Percentiles rank a stretch among this genome's conserved stretches.
Conservation (phyloP, 2,329 filamentous ascomycete species). For the Penicillium sp. region DNA sequence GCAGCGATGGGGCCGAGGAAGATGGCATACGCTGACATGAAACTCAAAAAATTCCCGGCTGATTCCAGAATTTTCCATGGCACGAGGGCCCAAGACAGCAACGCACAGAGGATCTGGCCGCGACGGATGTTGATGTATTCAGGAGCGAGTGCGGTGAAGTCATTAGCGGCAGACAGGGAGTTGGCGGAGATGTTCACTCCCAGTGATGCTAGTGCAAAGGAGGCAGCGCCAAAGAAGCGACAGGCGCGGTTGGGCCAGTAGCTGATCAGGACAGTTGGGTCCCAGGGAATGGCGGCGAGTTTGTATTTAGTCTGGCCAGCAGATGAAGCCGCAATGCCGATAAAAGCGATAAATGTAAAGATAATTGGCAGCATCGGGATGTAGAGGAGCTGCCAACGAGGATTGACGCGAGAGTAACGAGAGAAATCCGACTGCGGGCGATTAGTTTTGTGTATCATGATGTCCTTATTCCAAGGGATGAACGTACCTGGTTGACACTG, state of each 20-base stretch:
- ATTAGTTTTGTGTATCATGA: background rate
- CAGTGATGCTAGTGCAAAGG: constrained; percentile 56
- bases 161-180: constrained; percentile 49
- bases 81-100: constrained; percentile 59
- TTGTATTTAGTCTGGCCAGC: constrained; percentile 40
- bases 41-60: constrained; percentile 59
- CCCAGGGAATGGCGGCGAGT: constrained; percentile 41
- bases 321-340: constrained; percentile 43
- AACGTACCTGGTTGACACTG: constrained; percentile 47
- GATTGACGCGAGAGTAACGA: constrained; percentile 49
- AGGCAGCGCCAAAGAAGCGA: constrained; percentile 52
- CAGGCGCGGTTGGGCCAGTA: constrained; percentile 41
- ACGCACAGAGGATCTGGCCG: constrained; percentile 54
- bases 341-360: constrained; percentile 54
- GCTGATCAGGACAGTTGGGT: constrained; percentile 43
- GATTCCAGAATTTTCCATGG: constrained; percentile 65
- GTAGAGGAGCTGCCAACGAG: constrained; percentile 52
- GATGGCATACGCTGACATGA: constrained; percentile 65
- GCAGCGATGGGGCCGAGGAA: constrained; percentile 64
- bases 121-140: constrained; percentile 56
- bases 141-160: constrained; percentile 56
- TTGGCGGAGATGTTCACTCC: constrained; percentile 60
- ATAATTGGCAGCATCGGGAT: constrained; percentile 52
- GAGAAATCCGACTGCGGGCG: constrained; percentile 54
- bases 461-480: background rate